Evolutionary conservation across 1,284 basidiomycete species (phyloP).

Genomic region (Phlebopus sp.): DNA sequence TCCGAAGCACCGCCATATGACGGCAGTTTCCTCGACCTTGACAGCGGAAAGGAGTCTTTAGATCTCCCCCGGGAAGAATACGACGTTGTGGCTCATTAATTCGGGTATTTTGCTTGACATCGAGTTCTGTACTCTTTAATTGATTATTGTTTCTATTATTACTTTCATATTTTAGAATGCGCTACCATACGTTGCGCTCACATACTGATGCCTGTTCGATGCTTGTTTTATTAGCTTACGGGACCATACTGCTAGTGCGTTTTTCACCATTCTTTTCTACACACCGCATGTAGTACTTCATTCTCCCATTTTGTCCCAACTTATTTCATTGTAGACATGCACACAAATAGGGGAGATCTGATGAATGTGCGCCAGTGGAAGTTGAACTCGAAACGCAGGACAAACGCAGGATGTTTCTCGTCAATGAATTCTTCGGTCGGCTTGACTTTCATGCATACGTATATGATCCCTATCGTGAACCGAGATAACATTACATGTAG

Average conservation of each 20-base stretch:
- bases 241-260: constrained; percentile 2
- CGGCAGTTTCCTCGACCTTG: constrained; percentile 65
- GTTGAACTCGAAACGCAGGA: background rate
- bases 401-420: too few relatives aligned
- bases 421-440: too few relatives aligned
- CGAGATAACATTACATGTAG: constrained; percentile 23
- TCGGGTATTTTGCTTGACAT: constrained; percentile 10
- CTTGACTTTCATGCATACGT: too few relatives aligned
- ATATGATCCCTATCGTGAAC: background rate
- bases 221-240: constrained; percentile 16
- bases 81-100: constrained; percentile 23
- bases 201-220: constrained; percentile 8
- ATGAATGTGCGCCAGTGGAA: background rate
- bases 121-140: constrained; percentile 14
- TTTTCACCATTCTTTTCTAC: background rate
- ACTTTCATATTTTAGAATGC: constrained; percentile 15
- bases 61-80: constrained; percentile 49
- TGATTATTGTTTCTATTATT: constrained; percentile 26
- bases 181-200: constrained; percentile 10
- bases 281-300: background rate
- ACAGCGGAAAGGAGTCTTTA: constrained; percentile 53
- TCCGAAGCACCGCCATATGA: constrained; percentile 21
- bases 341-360: background rate
- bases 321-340: background rate
- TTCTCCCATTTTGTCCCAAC: background rate